Percentiles rank a stretch among this genome's conserved stretches.
phyloP scores from a whole-genome alignment of 2,329 filamentous ascomycete genomes.

The Cadophora sp. region DNA sequence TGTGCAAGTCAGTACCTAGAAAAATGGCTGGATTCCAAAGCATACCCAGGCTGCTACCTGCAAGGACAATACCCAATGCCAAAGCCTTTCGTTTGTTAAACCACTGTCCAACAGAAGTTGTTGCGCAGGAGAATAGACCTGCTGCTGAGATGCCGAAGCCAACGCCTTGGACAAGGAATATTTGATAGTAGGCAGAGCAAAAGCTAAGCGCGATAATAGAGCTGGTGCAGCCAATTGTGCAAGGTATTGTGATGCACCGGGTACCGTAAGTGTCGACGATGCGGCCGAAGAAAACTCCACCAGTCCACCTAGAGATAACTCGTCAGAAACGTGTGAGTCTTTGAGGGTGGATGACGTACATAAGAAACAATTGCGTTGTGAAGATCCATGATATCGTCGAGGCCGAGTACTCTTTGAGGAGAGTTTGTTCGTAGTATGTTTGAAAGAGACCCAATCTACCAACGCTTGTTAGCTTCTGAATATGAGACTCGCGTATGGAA shows the following conservation, averaged over 20 bases:
- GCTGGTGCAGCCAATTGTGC: constrained; percentile 63
- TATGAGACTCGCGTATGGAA: not conserved
- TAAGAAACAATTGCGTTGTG: constrained; percentile 59
- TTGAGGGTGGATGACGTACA: constrained; percentile 43
- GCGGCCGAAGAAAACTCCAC: constrained; percentile 66
- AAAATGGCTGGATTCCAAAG: not conserved
- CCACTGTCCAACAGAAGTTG: constrained; percentile 53
- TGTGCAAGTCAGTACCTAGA: not conserved
- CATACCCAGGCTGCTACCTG: constrained; percentile 54
- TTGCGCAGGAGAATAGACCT: constrained; percentile 52
- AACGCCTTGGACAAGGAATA: constrained; percentile 55
- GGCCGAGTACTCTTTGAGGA: constrained; percentile 54
- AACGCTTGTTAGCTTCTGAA: not conserved
- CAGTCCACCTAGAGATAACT: constrained; percentile 32
- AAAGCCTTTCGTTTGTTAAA: constrained; percentile 54
- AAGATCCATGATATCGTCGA: constrained; percentile 66
- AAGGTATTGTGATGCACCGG: constrained; percentile 57
- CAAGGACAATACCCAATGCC: constrained; percentile 55
- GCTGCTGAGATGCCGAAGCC: constrained; percentile 53
- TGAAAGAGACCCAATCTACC: constrained; percentile 59
- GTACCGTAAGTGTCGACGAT: constrained; percentile 69
- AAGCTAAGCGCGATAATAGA: constrained; percentile 69
- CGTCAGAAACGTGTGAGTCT: not conserved
- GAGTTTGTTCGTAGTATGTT: constrained; percentile 59
- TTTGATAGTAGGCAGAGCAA: constrained; percentile 60